These are phyloP conservation scores for Rosa persica DNA, from an alignment of 306 rosid species.

Conservation along the genomic window DNA sequence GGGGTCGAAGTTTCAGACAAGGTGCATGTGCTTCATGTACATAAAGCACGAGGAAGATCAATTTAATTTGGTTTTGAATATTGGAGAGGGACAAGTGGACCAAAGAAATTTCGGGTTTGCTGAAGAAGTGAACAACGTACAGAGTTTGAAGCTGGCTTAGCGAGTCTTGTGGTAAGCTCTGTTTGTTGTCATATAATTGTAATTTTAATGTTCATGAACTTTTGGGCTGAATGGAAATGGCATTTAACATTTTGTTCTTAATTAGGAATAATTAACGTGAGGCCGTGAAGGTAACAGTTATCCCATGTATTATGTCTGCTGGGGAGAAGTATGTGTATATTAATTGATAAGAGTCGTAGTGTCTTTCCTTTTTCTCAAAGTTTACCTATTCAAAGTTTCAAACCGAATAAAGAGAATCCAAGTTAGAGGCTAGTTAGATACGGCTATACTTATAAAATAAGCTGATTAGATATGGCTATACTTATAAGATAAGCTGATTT, in stretches of 20 bases:
- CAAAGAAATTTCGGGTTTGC: not conserved
- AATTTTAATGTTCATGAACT: not conserved
- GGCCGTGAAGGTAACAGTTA: not conserved
- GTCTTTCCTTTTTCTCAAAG: not conserved
- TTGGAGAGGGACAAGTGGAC: constrained; percentile 7
- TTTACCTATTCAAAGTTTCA: not conserved
- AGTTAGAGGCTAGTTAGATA: no score
- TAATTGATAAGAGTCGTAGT: not conserved
- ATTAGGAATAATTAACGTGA: not conserved
- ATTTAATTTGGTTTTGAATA: not conserved
- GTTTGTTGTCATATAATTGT: not conserved
- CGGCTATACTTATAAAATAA: no score
- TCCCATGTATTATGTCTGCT: not conserved
- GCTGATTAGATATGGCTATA: no score
- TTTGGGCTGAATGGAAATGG: constrained; percentile 2
- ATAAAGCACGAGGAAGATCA: constrained; percentile 3
- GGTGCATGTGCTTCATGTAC: not conserved
- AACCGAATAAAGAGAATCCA: not conserved
- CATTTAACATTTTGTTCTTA: not conserved
- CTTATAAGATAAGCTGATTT: no score
- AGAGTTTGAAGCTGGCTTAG: not conserved
- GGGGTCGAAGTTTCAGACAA: not conserved
- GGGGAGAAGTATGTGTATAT: not conserved
- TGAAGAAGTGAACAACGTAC: constrained; percentile 20
- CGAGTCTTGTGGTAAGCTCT: constrained; percentile 4